Evolutionary conservation across 1,284 basidiomycete genomes (phyloP).

Genomic region (Fomes fomentarius): DNA sequence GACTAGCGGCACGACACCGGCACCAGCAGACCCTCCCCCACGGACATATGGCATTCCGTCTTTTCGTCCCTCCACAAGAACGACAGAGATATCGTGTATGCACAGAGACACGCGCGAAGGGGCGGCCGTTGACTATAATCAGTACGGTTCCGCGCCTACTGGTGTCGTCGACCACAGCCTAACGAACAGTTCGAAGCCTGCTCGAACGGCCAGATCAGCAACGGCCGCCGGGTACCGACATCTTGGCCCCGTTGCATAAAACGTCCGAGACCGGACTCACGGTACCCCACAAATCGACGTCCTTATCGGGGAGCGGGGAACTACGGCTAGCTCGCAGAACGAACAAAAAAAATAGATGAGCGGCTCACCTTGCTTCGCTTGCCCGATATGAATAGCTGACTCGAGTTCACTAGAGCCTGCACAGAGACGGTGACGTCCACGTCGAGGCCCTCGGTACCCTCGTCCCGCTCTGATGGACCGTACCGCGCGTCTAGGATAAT

Average conservation of each 20-base stretch:
- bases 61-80: not conserved
- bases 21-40: conserved; percentile 6
- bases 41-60: conserved; percentile 1
- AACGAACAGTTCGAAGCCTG: conserved; percentile 11
- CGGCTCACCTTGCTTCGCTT: conserved; percentile 64
- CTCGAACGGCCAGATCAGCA: conserved; percentile 11
- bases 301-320: conserved; percentile 19
- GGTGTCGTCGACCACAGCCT: conserved; percentile 6
- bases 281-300: conserved; percentile 14
- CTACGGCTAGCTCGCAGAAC: conserved; percentile 5
- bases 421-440: conserved; percentile 82
- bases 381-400: conserved; percentile 80
- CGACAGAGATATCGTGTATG: not conserved
- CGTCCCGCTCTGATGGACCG: conserved; percentile 56
- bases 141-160: not conserved
- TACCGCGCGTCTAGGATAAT: conserved; percentile 77
- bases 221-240: conserved; percentile 18
- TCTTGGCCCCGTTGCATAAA: conserved; percentile 10
- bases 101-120: not conserved
- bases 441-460: conserved; percentile 52
- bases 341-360: not conserved
- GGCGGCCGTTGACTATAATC: not conserved
- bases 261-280: conserved; percentile 11
- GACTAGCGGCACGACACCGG: conserved; percentile 18
- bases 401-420: conserved; percentile 81